A percentile compares a stretch with the other conserved stretches of the same genome.
Conservation (phyloP, 192 early-diverging fungal species). For the Spizellomyces punctatus region DNA sequence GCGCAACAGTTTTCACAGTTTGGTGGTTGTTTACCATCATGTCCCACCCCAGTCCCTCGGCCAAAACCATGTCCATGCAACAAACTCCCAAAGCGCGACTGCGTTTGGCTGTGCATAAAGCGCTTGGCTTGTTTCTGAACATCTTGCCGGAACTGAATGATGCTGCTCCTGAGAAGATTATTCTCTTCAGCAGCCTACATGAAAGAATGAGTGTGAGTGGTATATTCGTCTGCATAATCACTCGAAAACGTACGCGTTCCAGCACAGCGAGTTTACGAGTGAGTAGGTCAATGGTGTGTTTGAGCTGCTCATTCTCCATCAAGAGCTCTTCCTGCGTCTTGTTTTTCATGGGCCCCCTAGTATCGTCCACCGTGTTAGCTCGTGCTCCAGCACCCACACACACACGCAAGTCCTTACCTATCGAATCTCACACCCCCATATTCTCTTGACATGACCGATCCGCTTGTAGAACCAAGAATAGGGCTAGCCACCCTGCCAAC, state of each 20-base stretch:
- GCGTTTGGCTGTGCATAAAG: conserved; percentile 42
- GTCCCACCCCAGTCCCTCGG: background rate
- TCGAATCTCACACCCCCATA: conserved; percentile 2
- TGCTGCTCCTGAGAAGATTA: conserved; percentile 60
- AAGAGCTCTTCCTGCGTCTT: conserved; percentile 69
- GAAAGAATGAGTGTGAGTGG: background rate
- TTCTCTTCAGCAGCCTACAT: conserved; percentile 61
- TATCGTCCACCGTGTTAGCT: background rate
- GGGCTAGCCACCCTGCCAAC: no score
- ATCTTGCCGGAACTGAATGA: conserved; percentile 72
- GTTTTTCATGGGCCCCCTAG: conserved; percentile 13
- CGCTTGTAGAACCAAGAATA: background rate
- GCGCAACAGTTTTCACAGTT: no score
- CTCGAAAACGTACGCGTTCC: conserved; percentile 52
- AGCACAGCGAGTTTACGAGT: conserved; percentile 53
- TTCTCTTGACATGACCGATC: background rate
- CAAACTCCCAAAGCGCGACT: background rate
- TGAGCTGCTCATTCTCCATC: conserved; percentile 69
- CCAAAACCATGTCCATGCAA: background rate
- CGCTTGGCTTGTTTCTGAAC: conserved; percentile 49
- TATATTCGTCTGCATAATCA: background rate
- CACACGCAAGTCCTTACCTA: no score
- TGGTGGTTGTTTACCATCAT: no score
- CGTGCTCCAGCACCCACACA: no score
- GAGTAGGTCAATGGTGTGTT: conserved; percentile 61